These are phyloP conservation scores for Microsporum canis DNA, from an alignment of 2,329 filamentous ascomycete genomes.

Conservation along the genomic window DNA sequence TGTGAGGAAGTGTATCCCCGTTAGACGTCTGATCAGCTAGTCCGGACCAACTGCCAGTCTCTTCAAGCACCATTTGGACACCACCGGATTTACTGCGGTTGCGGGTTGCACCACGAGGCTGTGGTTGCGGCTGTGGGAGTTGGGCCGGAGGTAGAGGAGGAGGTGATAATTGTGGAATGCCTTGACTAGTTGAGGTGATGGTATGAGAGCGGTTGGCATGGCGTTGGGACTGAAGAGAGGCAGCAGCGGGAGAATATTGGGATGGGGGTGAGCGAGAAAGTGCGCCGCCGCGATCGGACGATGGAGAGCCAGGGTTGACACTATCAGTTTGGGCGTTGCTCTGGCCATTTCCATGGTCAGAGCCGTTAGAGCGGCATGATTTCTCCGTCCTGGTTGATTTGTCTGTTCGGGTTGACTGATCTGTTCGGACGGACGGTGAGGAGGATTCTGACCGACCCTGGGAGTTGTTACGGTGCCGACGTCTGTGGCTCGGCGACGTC, in stretches of 20 bases:
- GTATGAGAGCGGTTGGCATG: constrained; percentile 19
- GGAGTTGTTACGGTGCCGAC: constrained; percentile 22
- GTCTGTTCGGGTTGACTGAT: constrained; percentile 20
- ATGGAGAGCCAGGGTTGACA: not conserved
- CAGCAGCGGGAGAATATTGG: constrained; percentile 15
- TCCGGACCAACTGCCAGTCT: constrained; percentile 81
- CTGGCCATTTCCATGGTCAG: constrained; percentile 18
- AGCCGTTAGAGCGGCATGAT: constrained; percentile 14
- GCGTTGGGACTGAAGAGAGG: not conserved
- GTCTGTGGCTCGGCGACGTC: constrained; percentile 18
- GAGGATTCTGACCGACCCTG: constrained; percentile 25
- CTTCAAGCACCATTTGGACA: constrained; percentile 82
- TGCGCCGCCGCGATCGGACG: constrained; percentile 6
- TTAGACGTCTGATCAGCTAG: constrained; percentile 74
- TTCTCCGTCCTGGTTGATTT: not conserved
- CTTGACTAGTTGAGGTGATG: constrained; percentile 5
- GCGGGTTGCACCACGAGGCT: constrained; percentile 51
- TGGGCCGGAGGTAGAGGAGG: constrained; percentile 20
- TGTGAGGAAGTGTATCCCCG: constrained; percentile 49
- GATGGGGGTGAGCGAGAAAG: constrained; percentile 18
- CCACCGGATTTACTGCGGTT: constrained; percentile 71
- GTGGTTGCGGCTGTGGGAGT: constrained; percentile 30
- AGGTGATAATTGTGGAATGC: constrained; percentile 29
- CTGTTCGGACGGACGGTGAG: constrained; percentile 23
- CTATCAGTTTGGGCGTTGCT: not conserved